Base-by-base conservation (phyloP, 148 eudicot species). In the Vaccinium corymbosum region DNA sequence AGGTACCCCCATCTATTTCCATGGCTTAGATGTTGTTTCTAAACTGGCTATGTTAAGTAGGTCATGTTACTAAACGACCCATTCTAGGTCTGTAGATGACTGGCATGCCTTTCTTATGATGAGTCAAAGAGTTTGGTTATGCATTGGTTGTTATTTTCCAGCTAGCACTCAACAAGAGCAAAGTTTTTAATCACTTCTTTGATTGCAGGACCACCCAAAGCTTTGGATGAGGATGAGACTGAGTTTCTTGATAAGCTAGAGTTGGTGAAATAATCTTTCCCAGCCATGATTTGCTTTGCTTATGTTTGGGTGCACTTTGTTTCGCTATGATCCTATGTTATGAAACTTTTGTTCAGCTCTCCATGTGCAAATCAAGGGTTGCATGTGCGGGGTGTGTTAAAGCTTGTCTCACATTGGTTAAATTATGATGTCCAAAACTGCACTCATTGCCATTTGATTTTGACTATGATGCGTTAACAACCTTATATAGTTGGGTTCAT, bases 181-280 rank as follows among this genome's bases (percentile, higher is more conserved):
- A 51, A 46, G 49, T 51, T 62, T 17, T 35, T 38, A 66, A 61
- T 66, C 52, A 35, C 46, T 20, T 74, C 84, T 76, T 62, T 79
- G 57, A 70, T 87, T 90, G 85, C 94, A 95, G 98, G 97, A 85
- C 98, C 98, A 76, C 98, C 98, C 20, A 96, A 96, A 91, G 95
- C 98, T 83, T 90, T 96, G 92, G 98, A 96, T 83, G 97, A 94
- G 88, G 98, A 96, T 50, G 98, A 96, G 84, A 92, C 97, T 4
- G 97, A 94, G 83, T 96, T 96, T 91, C 98, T 96, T 66, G 95
- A 96, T 62, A 92, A 85, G 51, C 83, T 91, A 86, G 94, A 96
- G 79, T 87, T 46, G 90, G 98, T 95, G 78, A 91, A 94, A 35
- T 71, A 59, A 32, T 62, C 9, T 25, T 49, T 88, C 75, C 76